phyloP scores from a whole-genome alignment of 2,329 filamentous ascomycete genomes.

The Pseudocercospora ulei region DNA sequence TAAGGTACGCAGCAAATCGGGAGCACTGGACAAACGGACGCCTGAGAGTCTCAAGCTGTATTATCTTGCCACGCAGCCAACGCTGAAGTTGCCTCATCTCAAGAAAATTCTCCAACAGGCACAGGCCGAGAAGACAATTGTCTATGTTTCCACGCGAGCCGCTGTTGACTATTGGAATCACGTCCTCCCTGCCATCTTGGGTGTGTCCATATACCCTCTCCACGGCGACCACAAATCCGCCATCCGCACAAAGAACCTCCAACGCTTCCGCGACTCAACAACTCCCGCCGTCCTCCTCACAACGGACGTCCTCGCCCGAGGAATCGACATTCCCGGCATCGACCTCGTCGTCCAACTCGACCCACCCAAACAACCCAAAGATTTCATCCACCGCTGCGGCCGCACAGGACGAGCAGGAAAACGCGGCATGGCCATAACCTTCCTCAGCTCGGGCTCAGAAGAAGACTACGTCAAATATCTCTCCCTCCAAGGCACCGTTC shows the following conservation, averaged over 20 bases:
- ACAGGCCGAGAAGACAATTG: conserved; percentile 68
- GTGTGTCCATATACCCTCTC: conserved; percentile 64
- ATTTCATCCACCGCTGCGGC: conserved; percentile 58
- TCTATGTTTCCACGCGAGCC: conserved; percentile 89
- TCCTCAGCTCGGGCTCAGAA: conserved; percentile 75
- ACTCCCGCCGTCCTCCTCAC: conserved; percentile 75
- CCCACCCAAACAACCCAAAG: conserved; percentile 77
- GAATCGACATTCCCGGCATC: conserved; percentile 82
- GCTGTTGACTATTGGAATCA: conserved; percentile 90
- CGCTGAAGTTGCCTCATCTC: conserved; percentile 69
- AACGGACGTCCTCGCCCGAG: conserved; percentile 82
- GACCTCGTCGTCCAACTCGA: conserved; percentile 87
- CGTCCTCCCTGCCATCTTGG: conserved; percentile 61
- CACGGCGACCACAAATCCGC: conserved; percentile 88
- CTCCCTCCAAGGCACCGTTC: conserved; percentile 35
- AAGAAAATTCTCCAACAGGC: conserved; percentile 55
- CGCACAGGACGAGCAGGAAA: conserved; percentile 55
- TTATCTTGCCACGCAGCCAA: conserved; percentile 65
- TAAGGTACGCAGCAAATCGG: conserved; percentile 68
- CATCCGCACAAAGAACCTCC: conserved; percentile 79
- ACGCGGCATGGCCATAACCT: conserved; percentile 71
- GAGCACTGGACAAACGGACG: conserved; percentile 72
- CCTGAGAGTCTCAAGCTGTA: conserved; percentile 89
- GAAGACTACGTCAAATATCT: conserved; percentile 86
- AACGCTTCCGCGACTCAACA: conserved; percentile 63